These are phyloP conservation scores for Penicillium sp. DNA, from an alignment of 2,329 filamentous ascomycete species.

Conservation along the genomic window DNA sequence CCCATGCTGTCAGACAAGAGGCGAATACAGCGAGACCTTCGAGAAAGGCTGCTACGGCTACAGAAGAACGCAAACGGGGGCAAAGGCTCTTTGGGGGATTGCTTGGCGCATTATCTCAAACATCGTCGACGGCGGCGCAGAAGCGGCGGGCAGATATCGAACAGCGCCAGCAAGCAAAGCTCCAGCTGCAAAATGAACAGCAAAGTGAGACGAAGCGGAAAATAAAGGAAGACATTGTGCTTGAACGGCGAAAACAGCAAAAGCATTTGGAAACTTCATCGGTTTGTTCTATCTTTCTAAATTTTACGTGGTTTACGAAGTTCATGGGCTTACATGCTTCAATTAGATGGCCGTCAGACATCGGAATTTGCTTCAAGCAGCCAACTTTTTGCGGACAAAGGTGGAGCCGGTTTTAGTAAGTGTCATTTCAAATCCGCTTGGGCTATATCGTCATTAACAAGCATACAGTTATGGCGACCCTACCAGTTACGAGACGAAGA, in stretches of 20 bases:
- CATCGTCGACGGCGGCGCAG: constrained; percentile 58
- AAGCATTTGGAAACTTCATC: constrained; percentile 69
- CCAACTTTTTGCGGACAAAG: constrained; percentile 69
- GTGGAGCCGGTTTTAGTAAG: constrained; percentile 70
- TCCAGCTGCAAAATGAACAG: constrained; percentile 71
- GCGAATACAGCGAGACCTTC: constrained; percentile 18
- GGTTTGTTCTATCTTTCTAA: constrained; percentile 52
- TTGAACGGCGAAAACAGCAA: constrained; percentile 64
- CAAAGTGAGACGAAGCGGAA: constrained; percentile 64
- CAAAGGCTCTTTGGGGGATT: constrained; percentile 82
- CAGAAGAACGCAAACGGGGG: constrained; percentile 80
- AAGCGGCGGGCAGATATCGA: constrained; percentile 76
- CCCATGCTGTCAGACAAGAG: constrained; percentile 15
- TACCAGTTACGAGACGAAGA: constrained; percentile 70
- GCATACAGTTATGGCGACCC: constrained; percentile 72
- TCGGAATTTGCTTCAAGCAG: constrained; percentile 64
- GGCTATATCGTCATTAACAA: not conserved
- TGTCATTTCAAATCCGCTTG: constrained; percentile 17
- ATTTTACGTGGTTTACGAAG: not conserved
- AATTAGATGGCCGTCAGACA: constrained; percentile 71
- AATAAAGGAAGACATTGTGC: constrained; percentile 60
- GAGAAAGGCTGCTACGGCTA: constrained; percentile 39
- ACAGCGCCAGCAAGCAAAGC: constrained; percentile 72
- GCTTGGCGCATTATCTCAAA: constrained; percentile 73
- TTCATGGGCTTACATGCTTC: not conserved